Conservation (phyloP, 2,329 filamentous ascomycete species). For the Cercospora beticola region DNA sequence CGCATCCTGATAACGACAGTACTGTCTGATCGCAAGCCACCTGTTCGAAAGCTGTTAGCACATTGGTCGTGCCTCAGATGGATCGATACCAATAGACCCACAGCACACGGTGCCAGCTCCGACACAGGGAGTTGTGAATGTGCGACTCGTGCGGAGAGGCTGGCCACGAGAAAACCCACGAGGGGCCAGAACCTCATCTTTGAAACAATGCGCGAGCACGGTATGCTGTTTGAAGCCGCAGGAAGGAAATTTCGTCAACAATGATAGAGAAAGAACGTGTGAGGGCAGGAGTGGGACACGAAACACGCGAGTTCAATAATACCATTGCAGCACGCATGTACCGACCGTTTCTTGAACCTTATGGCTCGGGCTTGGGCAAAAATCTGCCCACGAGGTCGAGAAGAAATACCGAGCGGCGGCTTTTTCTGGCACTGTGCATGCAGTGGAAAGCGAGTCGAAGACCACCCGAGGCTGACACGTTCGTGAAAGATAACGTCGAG, state of each 20-base stretch:
- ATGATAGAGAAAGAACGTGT: not conserved
- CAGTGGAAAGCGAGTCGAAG: not conserved
- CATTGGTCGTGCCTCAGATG: not conserved
- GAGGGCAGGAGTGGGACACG: not conserved
- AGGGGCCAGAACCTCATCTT: not conserved
- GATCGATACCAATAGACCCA: too few species aligned
- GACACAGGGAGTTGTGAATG: not conserved
- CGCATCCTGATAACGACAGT: slow-evolving; percentile 16
- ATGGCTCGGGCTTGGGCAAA: not conserved
- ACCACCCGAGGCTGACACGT: not conserved
- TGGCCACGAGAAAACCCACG: not conserved
- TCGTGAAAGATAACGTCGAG: not conserved
- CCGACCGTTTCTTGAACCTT: not conserved
- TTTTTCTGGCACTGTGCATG: not conserved
- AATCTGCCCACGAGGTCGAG: not conserved
- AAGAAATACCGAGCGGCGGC: not conserved
- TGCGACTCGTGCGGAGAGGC: not conserved
- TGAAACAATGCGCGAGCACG: not conserved
- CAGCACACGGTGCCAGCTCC: not conserved
- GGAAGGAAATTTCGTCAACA: not conserved
- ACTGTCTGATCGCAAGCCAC: not conserved
- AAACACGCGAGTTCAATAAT: not conserved
- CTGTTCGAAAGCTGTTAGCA: not conserved
- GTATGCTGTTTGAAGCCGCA: not conserved
- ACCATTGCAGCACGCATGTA: not conserved